These are phyloP conservation scores for Yamadazyma olivae DNA, from an alignment of 805 yeast genomes.

Conservation along the genomic window DNA sequence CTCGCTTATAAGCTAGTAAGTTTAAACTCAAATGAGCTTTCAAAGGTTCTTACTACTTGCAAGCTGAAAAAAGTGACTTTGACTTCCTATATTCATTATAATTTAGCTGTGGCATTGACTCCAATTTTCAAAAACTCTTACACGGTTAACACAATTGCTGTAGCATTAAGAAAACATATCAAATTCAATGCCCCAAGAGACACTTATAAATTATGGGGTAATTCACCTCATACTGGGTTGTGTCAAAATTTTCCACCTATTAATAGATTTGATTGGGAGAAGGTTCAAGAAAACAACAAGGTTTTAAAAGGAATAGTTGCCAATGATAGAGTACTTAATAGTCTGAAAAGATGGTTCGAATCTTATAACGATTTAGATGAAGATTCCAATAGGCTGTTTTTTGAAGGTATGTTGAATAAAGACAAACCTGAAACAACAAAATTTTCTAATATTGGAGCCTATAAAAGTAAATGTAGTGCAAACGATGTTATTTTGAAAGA, in stretches of 20 bases:
- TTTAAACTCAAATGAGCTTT: slow-evolving; percentile 22
- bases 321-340: slow-evolving; percentile 24
- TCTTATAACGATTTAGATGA: slow-evolving; percentile 12
- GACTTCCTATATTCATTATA: slow-evolving; percentile 27
- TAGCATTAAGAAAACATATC: slow-evolving; percentile 26
- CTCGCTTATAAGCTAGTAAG: slow-evolving; percentile 16
- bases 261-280: slow-evolving; percentile 30
- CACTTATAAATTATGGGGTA: slow-evolving; percentile 27
- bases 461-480: slow-evolving; percentile 9
- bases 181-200: slow-evolving; percentile 10
- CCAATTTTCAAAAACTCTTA: slow-evolving; percentile 26
- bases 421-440: slow-evolving; percentile 30
- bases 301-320: slow-evolving; percentile 16
- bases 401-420: slow-evolving; percentile 19
- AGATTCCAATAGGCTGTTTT: slow-evolving; percentile 13
- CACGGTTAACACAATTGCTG: slow-evolving; percentile 25
- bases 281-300: slow-evolving; percentile 18
- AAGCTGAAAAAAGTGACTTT: slow-evolving; percentile 27
- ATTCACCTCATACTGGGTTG: slow-evolving; percentile 31
- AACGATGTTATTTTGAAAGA: slow-evolving; percentile 19
- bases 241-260: slow-evolving; percentile 29
- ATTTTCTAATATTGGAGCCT: slow-evolving; percentile 35
- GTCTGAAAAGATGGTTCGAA: slow-evolving; percentile 17
- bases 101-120: slow-evolving; percentile 23
- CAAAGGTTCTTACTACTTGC: slow-evolving; percentile 22